Evolutionary conservation across 202 grass and related monocot genomes (phyloP), one percentile per base, ranked within the genome.

Genomic region (Setaria viridis): DNA sequence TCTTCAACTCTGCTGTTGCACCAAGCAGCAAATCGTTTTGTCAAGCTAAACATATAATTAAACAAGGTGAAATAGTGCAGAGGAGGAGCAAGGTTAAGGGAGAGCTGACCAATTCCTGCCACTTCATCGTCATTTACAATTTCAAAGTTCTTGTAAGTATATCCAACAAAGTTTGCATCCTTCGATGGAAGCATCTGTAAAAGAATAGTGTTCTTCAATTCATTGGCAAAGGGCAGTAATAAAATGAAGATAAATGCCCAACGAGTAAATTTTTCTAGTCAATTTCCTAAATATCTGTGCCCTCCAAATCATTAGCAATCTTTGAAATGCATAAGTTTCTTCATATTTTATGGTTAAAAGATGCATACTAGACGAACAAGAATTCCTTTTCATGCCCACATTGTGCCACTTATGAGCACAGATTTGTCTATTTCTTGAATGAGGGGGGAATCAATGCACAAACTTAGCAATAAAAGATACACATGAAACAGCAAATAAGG

Each of bases 91-190:
- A 16, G 15, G 63, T 64, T 66, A 68, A 82, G 45, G 29, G 70
- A 58, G 57, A 39, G 55, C 85, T 80, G 91, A 98, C 95, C 95
- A 85, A 98, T 91, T 74, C 95, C 95, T 59, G 91, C 87, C 85
- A 94, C 93, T 84, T 98, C 91, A 77, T 95, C 87, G 32, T 98
- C 93, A 80, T 92, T 98, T 58, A 98, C 93, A 88, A 98, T 98
- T 89, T 98, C 95, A 35, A 98, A 98, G 84, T 98, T 98, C 68
- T 98, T 98, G 83, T 98, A 98, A 3, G 95, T 98, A 74, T 98
- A 98, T 74, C 95, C 95, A 88, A 95, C 95, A 82, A 98, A 98
- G 66, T 98, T 98, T 59, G 88, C 90, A 85, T 98, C 95, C 79
- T 98, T 98, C 21, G 95, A 98, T n/a, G 93, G 91, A 89, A 98